Evolutionary conservation across 768 basidiomycete genomes (phyloP).

Genomic region (Dentipellis fragilis): DNA sequence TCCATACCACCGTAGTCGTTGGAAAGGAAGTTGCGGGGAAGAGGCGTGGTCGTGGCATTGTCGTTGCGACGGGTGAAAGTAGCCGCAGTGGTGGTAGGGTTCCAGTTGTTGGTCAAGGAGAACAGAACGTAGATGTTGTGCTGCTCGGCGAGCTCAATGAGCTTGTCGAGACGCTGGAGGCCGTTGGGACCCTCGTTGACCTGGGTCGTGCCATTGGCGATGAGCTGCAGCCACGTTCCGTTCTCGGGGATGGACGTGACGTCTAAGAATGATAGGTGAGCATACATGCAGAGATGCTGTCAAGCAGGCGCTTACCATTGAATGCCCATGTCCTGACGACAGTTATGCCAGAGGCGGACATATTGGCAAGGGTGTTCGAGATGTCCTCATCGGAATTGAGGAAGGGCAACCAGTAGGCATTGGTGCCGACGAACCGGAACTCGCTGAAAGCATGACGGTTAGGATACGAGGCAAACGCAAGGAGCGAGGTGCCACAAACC

Average conservation of each 20-base stretch:
- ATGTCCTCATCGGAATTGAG: slow-evolving; percentile 50
- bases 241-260: slow-evolving; percentile 24
- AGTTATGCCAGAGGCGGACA: slow-evolving; percentile 43
- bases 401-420: slow-evolving; percentile 56
- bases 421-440: slow-evolving; percentile 42
- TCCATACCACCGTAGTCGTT: slow-evolving; percentile 29
- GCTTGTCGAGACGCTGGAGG: slow-evolving; percentile 50
- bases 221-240: slow-evolving; percentile 56
- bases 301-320: slow-evolving; percentile 34
- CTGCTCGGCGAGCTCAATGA: slow-evolving; percentile 43
- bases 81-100: neutral
- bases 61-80: slow-evolving; percentile 3
- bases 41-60: neutral
- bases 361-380: slow-evolving; percentile 43
- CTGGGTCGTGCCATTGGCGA: slow-evolving; percentile 41
- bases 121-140: slow-evolving; percentile 32
- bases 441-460: neutral
- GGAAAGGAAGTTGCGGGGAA: slow-evolving; percentile 21
- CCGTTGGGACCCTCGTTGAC: slow-evolving; percentile 56
- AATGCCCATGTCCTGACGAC: slow-evolving; percentile 66
- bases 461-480: neutral
- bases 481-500: neutral
- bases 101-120: slow-evolving; percentile 14
- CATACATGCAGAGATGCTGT: too few relatives aligned
- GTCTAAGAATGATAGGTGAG: slow-evolving; percentile 1